Evolutionary conservation across 2,329 filamentous ascomycete genomes (phyloP), one percentile per base, ranked within the genome.

Genomic region (Paecilomyces formosus): DNA sequence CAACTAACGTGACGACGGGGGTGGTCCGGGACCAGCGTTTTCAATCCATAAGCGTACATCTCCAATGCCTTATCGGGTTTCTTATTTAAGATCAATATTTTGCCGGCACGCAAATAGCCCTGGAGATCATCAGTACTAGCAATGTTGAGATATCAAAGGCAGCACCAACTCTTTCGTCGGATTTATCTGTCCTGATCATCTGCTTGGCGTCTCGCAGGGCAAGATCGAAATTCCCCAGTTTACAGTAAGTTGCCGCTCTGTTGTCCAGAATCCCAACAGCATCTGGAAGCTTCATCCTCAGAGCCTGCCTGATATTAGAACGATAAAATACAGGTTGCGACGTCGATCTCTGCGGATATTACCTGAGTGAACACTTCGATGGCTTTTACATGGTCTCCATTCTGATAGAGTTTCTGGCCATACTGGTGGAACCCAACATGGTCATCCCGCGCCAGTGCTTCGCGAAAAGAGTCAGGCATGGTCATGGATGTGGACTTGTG

Each of bases 1-100:
- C 18, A 58, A 65, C 64, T 58, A 54, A 73, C 73, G 60, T 64
- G 64, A 57, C 69, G 67, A 21, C 68, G 62, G 8, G 68, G 60
- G 57, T 78, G 72, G 30, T 73, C 68, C n/a, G 72, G 66, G 9
- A 77, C 72, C 21, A 85, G 73, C 53, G 73, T 77, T 60, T 80
- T 81, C 62, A 86, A 70, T n/a, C 82, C 85, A 65, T 83, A 81
- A 26, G 79, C 76, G 69, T 85, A 86, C 24, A 85, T 78, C 11
- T 79, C 76, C 12, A 83, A 64, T 5, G 85, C 85, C 24, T 77
- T 78, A n/a, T 79, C 75, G 2, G 72, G 68, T 65, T 82, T 84
- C 11, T 76, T 74, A 71, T 81, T 78, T 59, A 75, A 60, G 11
- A 73, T 62, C 26, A 79, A 72, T 5, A 76, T 67, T 58, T 79